Evolutionary conservation across 2,329 filamentous ascomycete genomes (phyloP).

Genomic region (Phaeoacremonium minimum): DNA sequence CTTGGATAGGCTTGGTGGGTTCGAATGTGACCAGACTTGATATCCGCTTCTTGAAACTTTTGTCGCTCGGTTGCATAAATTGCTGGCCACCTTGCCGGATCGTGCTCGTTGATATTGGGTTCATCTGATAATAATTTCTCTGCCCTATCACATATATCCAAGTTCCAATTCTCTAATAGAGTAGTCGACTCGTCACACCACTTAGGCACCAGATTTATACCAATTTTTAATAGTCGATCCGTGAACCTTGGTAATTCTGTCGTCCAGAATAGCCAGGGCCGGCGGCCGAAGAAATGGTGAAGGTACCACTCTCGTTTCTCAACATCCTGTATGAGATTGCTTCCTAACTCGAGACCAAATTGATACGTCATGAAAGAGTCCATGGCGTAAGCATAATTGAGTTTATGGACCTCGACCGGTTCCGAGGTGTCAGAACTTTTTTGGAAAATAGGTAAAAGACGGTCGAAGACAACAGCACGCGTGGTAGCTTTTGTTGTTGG

Average conservation of each 20-base stretch:
- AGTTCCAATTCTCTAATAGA: neutral
- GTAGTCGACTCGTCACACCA: neutral
- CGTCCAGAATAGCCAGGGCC: conserved; percentile 66
- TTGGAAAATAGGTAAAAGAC: neutral
- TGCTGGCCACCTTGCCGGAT: neutral
- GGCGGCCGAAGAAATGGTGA: conserved; percentile 62
- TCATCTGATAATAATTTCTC: neutral
- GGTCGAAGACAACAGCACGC: neutral
- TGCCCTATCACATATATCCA: neutral
- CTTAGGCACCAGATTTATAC: neutral
- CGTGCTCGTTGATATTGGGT: neutral
- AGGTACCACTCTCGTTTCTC: conserved; percentile 58
- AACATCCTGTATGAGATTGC: conserved; percentile 61
- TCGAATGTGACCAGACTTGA: neutral
- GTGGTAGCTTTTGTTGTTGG: neutral
- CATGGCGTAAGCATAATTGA: conserved; percentile 67
- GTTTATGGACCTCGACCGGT: conserved; percentile 50
- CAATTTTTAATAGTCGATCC: conserved; percentile 2
- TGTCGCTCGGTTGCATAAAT: neutral
- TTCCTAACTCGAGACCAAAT: conserved; percentile 60
- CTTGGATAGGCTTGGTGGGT: neutral
- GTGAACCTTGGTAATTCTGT: conserved; percentile 67
- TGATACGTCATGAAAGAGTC: conserved; percentile 30
- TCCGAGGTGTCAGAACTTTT: neutral
- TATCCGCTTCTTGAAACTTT: neutral